Evolutionary conservation across 2,329 filamentous ascomycete species (phyloP), one percentile per base, ranked within the genome.

Genomic region (Penicillium sp.): DNA sequence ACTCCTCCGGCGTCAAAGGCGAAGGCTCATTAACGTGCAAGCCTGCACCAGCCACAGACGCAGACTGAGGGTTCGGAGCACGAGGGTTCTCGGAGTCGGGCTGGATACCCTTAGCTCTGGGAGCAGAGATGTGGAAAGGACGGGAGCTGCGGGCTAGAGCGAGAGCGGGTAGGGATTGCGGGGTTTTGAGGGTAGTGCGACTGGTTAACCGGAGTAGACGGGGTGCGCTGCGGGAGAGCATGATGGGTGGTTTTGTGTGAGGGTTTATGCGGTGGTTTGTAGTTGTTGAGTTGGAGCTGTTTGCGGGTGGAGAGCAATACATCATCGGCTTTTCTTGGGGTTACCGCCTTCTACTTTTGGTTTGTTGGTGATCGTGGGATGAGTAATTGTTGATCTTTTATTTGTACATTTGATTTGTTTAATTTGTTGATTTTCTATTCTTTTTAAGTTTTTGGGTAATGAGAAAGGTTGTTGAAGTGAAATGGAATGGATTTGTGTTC

Each of bases 1-100:
- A 98, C 69, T 91, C 79, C 26, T 81, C 78, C 3, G 88, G 84
- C 2, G 84, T 84, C 60, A 97, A 80, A 49, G 89, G 81, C 2
- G 87, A 86, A 1, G 89, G 81, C 57, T 82, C 79, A 22, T 74
- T 76, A 50, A 80, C 71, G 65, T 79, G 72, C 61, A 72, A 51
- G 61, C 74, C 63, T 56, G 69, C 65, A 55, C 78, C 70, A 48
- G 76, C 71, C 58, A 81, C 65, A 62, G 81, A 79, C 27, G 62
- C 53, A 37, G 65, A 58, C 45, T 76, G 65, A 42, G 76, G 68
- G 13, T 75, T 73, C n/a, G 77, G 76, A 31, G 77, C 67, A 13
- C 66, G 64, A 10, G 86, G 85, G 56, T 86, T 75, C 42, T 81
- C 75, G 6, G 83, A 82, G 59, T 85, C 81, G n/a, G 87, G 86